Conservation (phyloP, 805 yeast species). For the Jamesozyma spencerorum region DNA sequence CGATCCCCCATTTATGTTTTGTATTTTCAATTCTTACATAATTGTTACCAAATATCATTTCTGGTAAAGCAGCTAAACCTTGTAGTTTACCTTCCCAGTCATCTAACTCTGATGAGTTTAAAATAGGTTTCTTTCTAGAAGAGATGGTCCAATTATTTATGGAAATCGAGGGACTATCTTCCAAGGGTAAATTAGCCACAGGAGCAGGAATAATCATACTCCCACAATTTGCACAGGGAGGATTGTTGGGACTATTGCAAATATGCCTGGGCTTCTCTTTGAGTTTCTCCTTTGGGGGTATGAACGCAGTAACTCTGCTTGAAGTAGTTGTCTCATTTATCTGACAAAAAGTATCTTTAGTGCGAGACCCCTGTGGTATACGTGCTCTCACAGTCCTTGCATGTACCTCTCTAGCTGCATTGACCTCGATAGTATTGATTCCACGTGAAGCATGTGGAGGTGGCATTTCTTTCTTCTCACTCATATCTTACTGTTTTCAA, state of each 20-base stretch:
- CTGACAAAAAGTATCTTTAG: background rate
- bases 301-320: background rate
- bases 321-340: background rate
- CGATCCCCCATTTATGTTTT: slow-evolving; percentile 37
- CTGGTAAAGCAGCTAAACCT: slow-evolving; percentile 75
- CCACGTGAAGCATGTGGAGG: slow-evolving; percentile 21
- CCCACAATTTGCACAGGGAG: slow-evolving; percentile 56
- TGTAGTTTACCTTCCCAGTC: slow-evolving; percentile 43
- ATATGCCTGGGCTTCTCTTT: slow-evolving; percentile 11
- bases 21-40: slow-evolving; percentile 43
- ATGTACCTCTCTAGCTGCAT: slow-evolving; percentile 58
- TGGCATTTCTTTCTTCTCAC: no score
- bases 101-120: slow-evolving; percentile 67
- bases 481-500: no score
- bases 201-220: slow-evolving; percentile 73
- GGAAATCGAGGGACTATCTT: slow-evolving; percentile 60
- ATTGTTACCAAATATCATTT: slow-evolving; percentile 93
- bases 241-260: slow-evolving; percentile 32
- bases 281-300: background rate
- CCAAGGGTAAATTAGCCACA: slow-evolving; percentile 50
- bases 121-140: slow-evolving; percentile 67
- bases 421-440: slow-evolving; percentile 47
- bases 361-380: slow-evolving; percentile 10
- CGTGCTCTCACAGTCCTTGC: slow-evolving; percentile 31
- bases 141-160: slow-evolving; percentile 66